A percentile compares a stretch with the other conserved stretches of the same genome.
These are phyloP conservation scores for Colletotrichum sp. DNA, from an alignment of 2,329 filamentous ascomycete species.

Conservation along the genomic window DNA sequence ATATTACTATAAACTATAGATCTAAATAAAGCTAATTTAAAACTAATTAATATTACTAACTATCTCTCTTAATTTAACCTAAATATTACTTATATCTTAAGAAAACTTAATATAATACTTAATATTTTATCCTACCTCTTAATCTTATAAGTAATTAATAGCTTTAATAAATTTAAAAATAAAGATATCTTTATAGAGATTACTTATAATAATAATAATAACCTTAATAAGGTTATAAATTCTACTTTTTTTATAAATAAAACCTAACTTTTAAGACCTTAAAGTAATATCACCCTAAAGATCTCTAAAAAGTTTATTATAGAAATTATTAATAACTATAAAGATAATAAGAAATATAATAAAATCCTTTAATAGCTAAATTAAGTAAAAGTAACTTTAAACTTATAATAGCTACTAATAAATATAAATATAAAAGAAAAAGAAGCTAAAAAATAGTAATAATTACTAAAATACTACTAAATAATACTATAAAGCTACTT, in stretches of 20 bases:
- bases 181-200: no score
- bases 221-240: background rate
- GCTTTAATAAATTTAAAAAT: no score
- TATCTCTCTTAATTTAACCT: no score
- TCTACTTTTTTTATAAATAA: no score
- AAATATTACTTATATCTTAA: no score
- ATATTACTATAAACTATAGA: no score
- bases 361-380: background rate
- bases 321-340: background rate
- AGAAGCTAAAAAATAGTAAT: background rate
- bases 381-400: background rate
- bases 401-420: background rate
- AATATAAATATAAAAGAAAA: background rate
- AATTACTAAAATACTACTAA: background rate
- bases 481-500: background rate
- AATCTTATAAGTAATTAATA: no score
- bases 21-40: no score
- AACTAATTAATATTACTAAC: no score
- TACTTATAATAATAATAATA: no score
- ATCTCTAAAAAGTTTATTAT: background rate
- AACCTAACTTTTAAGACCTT: fast-evolving
- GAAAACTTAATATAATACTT: no score
- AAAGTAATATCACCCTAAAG: fast-evolving
- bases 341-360: background rate
- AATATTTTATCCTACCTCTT: no score